These are phyloP conservation scores for Hirsutella rhossiliensis DNA, from an alignment of 2,329 filamentous ascomycete species.

Conservation along the genomic window DNA sequence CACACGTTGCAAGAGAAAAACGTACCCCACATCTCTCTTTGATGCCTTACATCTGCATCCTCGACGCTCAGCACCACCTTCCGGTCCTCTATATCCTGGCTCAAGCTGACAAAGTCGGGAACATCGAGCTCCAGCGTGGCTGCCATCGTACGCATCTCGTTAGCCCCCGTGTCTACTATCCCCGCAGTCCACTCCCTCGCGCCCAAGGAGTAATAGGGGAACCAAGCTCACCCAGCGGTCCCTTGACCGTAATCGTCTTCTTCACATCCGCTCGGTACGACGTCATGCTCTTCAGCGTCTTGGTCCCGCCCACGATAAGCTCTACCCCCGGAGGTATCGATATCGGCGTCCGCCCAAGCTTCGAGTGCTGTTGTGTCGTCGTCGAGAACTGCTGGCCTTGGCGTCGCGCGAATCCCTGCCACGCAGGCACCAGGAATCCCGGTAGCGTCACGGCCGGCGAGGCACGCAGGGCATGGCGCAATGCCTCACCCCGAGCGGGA, in stretches of 20 bases:
- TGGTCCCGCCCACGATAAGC: conserved; percentile 55
- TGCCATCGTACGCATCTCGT: conserved; percentile 14
- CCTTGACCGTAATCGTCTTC: conserved; percentile 62
- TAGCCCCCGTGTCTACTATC: not conserved
- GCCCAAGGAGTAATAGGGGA: not conserved
- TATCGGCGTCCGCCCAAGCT: conserved; percentile 74
- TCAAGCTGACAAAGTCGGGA: conserved; percentile 65
- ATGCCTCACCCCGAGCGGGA: conserved; percentile 46
- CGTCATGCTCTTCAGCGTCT: conserved; percentile 38
- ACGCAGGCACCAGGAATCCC: conserved; percentile 60
- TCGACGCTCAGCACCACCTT: conserved; percentile 59
- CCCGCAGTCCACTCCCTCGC: not conserved
- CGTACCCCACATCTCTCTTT: conserved; percentile 95
- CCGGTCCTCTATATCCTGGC: conserved; percentile 49
- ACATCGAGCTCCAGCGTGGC: conserved; percentile 67
- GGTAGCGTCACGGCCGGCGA: conserved; percentile 45
- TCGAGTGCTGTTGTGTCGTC: conserved; percentile 55
- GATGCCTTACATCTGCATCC: conserved; percentile 56
- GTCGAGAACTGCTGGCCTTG: conserved; percentile 49
- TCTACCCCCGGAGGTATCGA: conserved; percentile 77
- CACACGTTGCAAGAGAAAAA: too few species aligned
- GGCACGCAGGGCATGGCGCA: conserved; percentile 43
- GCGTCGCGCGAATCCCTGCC: conserved; percentile 35
- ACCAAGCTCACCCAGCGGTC: conserved; percentile 62
- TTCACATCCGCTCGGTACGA: conserved; percentile 50